Evolutionary conservation across 305 asterid genomes (phyloP), one percentile per base, ranked within the genome.

Genomic region (Nicotiana rustica): DNA sequence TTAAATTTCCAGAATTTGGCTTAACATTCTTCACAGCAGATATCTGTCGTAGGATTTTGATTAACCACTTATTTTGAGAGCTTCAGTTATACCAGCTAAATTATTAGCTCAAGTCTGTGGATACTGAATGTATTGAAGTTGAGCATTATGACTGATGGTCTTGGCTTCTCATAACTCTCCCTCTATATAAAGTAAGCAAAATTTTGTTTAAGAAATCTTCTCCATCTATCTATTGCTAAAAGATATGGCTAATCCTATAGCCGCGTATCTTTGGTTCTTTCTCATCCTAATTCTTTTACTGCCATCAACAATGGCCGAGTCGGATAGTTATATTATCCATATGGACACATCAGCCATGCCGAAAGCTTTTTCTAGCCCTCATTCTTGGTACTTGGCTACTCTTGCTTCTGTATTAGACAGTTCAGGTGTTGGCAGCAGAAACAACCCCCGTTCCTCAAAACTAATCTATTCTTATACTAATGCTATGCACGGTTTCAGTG

Each of bases 381-480:
- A 73, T 31, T 85, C 84, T 13, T 89, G 92, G 93, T 89, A 89
- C 73, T 81, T 85, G 17, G 86, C 90, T 21, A 79, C 61, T 3
- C 14, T 90, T 61, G 73, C 82, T 68, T 83, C 88, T 75, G 25
- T 81, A 55, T 55, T 14, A 55, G 59, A 55, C 17, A 55, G 59
- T 14, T 55, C 13, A 80, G 73, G n/a, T 68, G 52, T 3, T 44
- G 52, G 52, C 12, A 81, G 6, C 56, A 38, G 6, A 80, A 6
- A 55, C 15, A 10, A 3, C 59, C 38, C 29, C 67, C 3, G 13
- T 13, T 65, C 88, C 14, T 55, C 59, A 12, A 55, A 55, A 55
- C 92, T 91, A 19, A 82, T 94, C 15, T 94, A 94, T 81, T 36
- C 91, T 68, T 94, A 94, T 18, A 81, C 90, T 78, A 88, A 82